Percentiles rank a stretch among this genome's conserved stretches.
These are phyloP conservation scores for Lojkania enalia DNA, from an alignment of 2,329 filamentous ascomycete genomes.

Conservation along the genomic window DNA sequence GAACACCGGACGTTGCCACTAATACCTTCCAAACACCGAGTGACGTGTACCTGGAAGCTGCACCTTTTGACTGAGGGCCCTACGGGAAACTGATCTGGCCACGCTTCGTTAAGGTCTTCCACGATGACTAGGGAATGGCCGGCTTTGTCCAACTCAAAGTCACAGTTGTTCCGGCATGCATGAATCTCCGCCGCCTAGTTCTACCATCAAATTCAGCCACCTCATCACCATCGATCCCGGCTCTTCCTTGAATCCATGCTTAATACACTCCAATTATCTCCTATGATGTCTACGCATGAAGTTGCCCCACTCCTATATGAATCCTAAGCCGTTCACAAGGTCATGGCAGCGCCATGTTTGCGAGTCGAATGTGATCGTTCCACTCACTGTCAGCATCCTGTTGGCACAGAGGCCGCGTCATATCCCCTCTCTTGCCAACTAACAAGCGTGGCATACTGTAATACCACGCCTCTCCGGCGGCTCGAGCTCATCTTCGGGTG, in stretches of 20 bases:
- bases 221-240: conserved; percentile 12
- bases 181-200: conserved; percentile 16
- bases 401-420: conserved; percentile 17
- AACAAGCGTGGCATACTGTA: conserved; percentile 16
- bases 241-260: conserved; percentile 16
- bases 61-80: conserved; percentile 14
- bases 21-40: conserved; percentile 11
- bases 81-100: conserved; percentile 15
- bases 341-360: conserved; percentile 17
- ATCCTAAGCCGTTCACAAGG: conserved; percentile 18
- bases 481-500: conserved; percentile 17
- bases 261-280: conserved; percentile 14
- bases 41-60: conserved; percentile 14
- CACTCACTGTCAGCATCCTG: conserved; percentile 13
- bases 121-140: conserved; percentile 17
- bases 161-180: conserved; percentile 16
- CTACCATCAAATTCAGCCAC: conserved; percentile 17
- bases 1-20: conserved; percentile 7
- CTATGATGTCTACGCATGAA: conserved; percentile 17
- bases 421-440: conserved; percentile 18
- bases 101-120: conserved; percentile 15
- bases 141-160: conserved; percentile 16
- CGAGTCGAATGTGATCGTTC: conserved; percentile 14
- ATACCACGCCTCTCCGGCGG: conserved; percentile 16
- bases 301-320: conserved; percentile 15